Conservation (phyloP, 371 early-diverging fungal genomes). For the Haplosporangium sp. region DNA sequence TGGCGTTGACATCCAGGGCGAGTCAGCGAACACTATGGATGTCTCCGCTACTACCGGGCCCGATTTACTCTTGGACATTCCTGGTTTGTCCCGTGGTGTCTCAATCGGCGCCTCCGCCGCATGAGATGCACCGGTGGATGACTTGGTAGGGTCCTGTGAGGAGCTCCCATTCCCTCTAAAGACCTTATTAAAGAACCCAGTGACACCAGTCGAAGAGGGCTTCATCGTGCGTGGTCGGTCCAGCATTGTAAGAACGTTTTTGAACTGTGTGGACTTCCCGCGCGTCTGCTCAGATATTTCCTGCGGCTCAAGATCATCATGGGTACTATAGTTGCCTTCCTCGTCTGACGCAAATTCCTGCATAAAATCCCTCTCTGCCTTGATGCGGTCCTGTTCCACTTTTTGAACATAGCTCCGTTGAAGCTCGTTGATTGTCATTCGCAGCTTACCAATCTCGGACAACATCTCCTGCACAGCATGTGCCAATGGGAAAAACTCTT, state of each 20-base stretch:
- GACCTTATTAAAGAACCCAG: conserved; percentile 53
- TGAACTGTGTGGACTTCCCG: conserved; percentile 11
- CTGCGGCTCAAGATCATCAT: not conserved
- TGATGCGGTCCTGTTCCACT: conserved; percentile 64
- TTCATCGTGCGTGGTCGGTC: conserved; percentile 45
- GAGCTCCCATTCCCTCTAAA: conserved; percentile 29
- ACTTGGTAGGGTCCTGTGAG: not conserved
- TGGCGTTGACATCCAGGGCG: conserved; percentile 41
- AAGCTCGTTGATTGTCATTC: conserved; percentile 77
- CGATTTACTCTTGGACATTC: conserved; percentile 35
- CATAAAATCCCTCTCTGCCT: conserved; percentile 63
- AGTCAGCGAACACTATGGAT: conserved; percentile 35
- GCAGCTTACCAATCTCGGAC: conserved; percentile 69
- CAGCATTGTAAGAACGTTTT: conserved; percentile 27
- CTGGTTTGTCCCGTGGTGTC: conserved; percentile 6
- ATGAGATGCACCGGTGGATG: not conserved
- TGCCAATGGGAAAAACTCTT: conserved; percentile 69
- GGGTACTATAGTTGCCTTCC: conserved; percentile 24
- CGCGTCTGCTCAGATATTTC: not conserved
- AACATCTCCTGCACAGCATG: conserved; percentile 70
- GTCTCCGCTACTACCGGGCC: conserved; percentile 36
- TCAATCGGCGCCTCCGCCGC: not conserved
- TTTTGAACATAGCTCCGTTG: conserved; percentile 77
- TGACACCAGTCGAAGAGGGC: conserved; percentile 40
- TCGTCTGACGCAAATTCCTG: conserved; percentile 42